phyloP scores from a whole-genome alignment of 2,329 filamentous ascomycete genomes.

The Albifimbria verrucaria region DNA sequence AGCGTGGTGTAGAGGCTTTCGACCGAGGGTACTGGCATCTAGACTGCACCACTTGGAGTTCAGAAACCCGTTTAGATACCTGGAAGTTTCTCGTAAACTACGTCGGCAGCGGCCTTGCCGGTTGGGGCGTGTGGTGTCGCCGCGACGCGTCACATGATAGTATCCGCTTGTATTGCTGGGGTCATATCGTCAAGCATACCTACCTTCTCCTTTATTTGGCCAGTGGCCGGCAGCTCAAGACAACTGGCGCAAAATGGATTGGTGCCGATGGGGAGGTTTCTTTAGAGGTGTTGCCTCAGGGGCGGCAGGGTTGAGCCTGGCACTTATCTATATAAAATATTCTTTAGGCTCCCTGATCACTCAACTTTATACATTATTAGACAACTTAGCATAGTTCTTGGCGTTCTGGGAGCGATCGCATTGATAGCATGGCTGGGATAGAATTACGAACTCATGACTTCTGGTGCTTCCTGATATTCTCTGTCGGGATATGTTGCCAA shows the following conservation, averaged over 20 bases:
- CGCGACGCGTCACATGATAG: constrained; percentile 36
- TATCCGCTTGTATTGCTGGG: constrained; percentile 76
- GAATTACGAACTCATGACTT: no score
- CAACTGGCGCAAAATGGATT: constrained; percentile 61
- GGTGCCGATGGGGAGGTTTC: constrained; percentile 58
- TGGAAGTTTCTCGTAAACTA: constrained; percentile 63
- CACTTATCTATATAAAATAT: no score
- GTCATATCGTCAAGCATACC: constrained; percentile 65
- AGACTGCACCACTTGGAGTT: constrained; percentile 52
- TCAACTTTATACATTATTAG: no score
- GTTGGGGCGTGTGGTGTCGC: constrained; percentile 64
- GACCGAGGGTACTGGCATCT: constrained; percentile 81
- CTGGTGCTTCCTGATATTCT: no score
- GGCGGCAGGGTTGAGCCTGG: constrained; percentile 9
- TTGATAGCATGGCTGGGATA: no score
- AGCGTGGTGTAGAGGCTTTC: constrained; percentile 40
- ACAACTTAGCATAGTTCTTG: neutral
- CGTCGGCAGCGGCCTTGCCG: constrained; percentile 55
- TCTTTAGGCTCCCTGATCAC: no score
- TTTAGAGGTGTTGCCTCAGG: constrained; percentile 31
- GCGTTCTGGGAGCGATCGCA: neutral
- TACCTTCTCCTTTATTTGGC: constrained; percentile 74
- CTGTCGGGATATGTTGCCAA: no score
- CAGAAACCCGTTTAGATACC: constrained; percentile 43
- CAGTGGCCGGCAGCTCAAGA: constrained; percentile 60